These are phyloP conservation scores for Ehretia macrophylla DNA, from an alignment of 257 asterid genomes.

Conservation along the genomic window DNA sequence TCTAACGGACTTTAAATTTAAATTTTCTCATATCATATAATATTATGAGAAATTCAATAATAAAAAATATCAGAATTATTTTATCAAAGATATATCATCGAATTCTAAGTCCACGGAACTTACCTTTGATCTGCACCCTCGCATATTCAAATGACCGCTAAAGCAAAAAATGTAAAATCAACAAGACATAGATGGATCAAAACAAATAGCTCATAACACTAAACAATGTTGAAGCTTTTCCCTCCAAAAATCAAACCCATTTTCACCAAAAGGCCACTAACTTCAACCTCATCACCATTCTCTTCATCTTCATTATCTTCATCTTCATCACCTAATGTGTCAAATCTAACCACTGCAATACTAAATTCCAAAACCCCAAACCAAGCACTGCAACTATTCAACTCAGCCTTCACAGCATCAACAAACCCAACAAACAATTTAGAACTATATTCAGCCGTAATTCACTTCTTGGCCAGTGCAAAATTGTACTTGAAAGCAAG, in stretches of 20 bases:
- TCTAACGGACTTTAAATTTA: too few relatives aligned
- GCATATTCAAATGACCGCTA: too few relatives aligned
- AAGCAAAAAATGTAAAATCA: too few relatives aligned
- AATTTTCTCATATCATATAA: too few relatives aligned
- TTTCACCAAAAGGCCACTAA: neutral
- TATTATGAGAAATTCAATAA: too few relatives aligned
- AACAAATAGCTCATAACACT: neutral
- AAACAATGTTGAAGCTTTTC: slow-evolving; percentile 15
- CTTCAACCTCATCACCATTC: neutral
- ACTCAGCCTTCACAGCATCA: slow-evolving; percentile 36
- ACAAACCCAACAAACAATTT: slow-evolving; percentile 43
- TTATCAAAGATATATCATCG: too few relatives aligned
- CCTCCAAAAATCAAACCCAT: slow-evolving; percentile 1
- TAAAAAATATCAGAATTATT: too few relatives aligned
- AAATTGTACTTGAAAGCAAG: slow-evolving; percentile 52
- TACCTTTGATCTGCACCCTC: too few relatives aligned
- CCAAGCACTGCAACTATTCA: slow-evolving; percentile 50
- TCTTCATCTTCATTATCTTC: slow-evolving; percentile 13
- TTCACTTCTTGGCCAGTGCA: slow-evolving; percentile 25
- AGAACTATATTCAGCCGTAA: slow-evolving; percentile 48
- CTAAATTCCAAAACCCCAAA: slow-evolving; percentile 45
- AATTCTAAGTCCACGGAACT: too few relatives aligned
- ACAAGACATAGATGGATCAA: slow-evolving; percentile 9
- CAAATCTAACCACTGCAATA: slow-evolving; percentile 41
- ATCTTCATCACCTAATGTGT: slow-evolving; percentile 37